A percentile compares a stretch with the other conserved stretches of the same genome.
Evolutionary conservation across 1,284 basidiomycete genomes (phyloP).

Genomic region (Heterobasidion parviporum): DNA sequence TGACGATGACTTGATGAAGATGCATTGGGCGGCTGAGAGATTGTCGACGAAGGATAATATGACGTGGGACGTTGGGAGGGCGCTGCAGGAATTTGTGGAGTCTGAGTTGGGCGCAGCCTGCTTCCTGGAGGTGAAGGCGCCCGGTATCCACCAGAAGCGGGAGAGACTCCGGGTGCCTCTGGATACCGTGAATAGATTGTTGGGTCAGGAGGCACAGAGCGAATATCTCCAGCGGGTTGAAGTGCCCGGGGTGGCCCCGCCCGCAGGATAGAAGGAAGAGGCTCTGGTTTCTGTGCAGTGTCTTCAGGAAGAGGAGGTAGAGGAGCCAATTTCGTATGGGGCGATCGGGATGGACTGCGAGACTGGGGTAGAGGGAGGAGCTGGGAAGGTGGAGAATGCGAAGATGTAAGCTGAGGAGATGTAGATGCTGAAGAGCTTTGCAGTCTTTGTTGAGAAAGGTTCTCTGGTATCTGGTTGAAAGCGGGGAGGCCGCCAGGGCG

Average conservation of each 20-base stretch:
- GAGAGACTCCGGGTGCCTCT: not conserved
- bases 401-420: not conserved
- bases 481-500: constrained; percentile 8
- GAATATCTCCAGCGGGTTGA: constrained; percentile 16
- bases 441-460: not conserved
- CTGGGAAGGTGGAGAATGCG: not conserved
- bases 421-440: not conserved
- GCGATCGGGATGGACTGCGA: constrained; percentile 9
- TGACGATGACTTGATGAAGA: not conserved
- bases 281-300: constrained; percentile 8
- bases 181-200: constrained; percentile 6
- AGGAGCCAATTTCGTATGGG: constrained; percentile 4
- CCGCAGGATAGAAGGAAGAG: constrained; percentile 34
- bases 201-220: constrained; percentile 9
- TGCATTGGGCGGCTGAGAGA: not conserved
- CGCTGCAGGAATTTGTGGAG: not conserved
- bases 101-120: not conserved
- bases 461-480: not conserved
- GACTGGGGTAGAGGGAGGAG: constrained; percentile 6
- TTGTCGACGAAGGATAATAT: not conserved
- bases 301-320: constrained; percentile 32
- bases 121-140: not conserved
- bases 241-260: constrained; percentile 25
- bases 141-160: not conserved
- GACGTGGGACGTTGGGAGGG: not conserved